Conservation (phyloP, 768 basidiomycete genomes). For the Rhodosporidiobolus sp. region DNA sequence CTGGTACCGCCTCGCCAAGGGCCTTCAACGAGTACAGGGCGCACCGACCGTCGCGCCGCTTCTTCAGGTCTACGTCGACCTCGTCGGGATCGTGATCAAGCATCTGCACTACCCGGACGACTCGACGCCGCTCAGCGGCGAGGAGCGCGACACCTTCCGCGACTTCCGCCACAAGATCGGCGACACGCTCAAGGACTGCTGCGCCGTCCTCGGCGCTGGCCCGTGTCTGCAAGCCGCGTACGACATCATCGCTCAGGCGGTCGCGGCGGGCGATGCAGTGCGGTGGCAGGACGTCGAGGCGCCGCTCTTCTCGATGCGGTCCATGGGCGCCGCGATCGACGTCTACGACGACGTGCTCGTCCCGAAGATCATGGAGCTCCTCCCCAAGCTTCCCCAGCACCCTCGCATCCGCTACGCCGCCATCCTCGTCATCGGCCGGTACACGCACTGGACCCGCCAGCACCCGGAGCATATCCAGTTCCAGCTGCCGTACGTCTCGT, state of each 20-base stretch:
- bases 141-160: slow-evolving; percentile 91
- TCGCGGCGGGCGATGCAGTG: slow-evolving; percentile 53
- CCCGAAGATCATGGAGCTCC: slow-evolving; percentile 93
- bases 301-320: slow-evolving; percentile 92
- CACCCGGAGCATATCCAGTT: slow-evolving; percentile 82
- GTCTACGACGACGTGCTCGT: slow-evolving; percentile 74
- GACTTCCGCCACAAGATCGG: slow-evolving; percentile 97
- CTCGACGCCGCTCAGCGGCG: slow-evolving; percentile 59
- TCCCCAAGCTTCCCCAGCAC: slow-evolving; percentile 82
- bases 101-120: slow-evolving; percentile 91
- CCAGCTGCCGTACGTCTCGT: slow-evolving; percentile 85
- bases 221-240: slow-evolving; percentile 76
- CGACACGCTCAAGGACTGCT: slow-evolving; percentile 97
- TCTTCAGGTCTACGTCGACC: slow-evolving; percentile 72
- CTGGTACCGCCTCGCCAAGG: slow-evolving; percentile 95
- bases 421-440: slow-evolving; percentile 87
- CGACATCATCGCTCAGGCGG: slow-evolving; percentile 70
- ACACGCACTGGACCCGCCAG: slow-evolving; percentile 91
- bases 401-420: slow-evolving; percentile 93
- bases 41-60: slow-evolving; percentile 59
- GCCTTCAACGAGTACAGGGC: slow-evolving; percentile 61
- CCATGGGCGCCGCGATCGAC: slow-evolving; percentile 95
- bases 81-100: slow-evolving; percentile 79
- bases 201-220: slow-evolving; percentile 83
- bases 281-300: slow-evolving; percentile 98